phyloP scores from a whole-genome alignment of 768 basidiomycete species.

The Lactarius evosmus region DNA sequence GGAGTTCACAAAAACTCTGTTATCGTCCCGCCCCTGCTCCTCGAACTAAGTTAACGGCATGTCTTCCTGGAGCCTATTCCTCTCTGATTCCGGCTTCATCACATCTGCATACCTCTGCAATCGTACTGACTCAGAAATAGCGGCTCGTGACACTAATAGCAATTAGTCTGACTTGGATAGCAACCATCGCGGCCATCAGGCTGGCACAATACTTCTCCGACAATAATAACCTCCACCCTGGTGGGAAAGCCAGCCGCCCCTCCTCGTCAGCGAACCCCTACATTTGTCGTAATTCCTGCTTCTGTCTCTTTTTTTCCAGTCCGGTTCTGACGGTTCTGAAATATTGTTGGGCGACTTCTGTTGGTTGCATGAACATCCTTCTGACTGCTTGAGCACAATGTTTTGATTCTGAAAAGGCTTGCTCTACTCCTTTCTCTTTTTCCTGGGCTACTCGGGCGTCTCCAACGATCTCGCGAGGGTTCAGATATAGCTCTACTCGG shows the following conservation, averaged over 20 bases:
- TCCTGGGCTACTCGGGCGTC: neutral
- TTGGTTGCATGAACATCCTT: conserved; percentile 6
- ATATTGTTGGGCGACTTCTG: neutral
- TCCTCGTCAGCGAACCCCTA: neutral
- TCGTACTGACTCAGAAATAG: neutral
- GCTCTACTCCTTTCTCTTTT: neutral
- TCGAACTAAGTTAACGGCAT: neutral
- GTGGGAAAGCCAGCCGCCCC: neutral
- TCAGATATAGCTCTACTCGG: too few relatives aligned
- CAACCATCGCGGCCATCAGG: neutral
- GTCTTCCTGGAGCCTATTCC: neutral
- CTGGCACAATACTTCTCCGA: neutral
- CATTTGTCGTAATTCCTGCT: neutral
- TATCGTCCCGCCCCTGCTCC: neutral
- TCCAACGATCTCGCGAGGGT: neutral
- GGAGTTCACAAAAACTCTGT: too few relatives aligned
- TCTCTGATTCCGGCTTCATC: neutral
- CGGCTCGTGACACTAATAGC: neutral
- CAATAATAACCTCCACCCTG: neutral
- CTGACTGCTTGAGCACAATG: conserved; percentile 1
- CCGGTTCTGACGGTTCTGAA: neutral
- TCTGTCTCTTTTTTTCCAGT: neutral
- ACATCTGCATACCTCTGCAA: neutral
- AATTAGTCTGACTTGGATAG: neutral
- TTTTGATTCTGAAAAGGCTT: neutral